Conservation (phyloP, 192 early-diverging fungal genomes). For the Podila minutissima region DNA sequence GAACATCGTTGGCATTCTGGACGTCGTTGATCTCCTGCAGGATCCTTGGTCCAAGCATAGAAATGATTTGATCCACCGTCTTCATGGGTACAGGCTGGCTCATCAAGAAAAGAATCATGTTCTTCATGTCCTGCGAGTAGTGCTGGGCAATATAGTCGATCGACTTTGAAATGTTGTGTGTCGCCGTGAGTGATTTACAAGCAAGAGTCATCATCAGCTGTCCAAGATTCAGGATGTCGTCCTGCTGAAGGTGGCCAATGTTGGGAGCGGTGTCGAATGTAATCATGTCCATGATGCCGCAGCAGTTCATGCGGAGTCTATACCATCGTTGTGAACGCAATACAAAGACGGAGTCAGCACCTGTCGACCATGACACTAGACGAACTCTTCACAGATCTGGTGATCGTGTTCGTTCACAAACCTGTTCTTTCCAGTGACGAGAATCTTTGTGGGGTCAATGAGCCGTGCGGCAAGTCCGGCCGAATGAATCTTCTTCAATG, state of each 20-base stretch:
- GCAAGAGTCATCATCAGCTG: slow-evolving; percentile 81
- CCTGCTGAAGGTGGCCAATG: slow-evolving; percentile 73
- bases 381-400: background rate
- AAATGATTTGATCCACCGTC: slow-evolving; percentile 80
- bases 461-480: slow-evolving; percentile 81
- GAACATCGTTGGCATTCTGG: slow-evolving; percentile 79
- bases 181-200: slow-evolving; percentile 73
- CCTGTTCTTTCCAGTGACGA: slow-evolving; percentile 88
- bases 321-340: background rate
- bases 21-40: slow-evolving; percentile 82
- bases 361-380: background rate
- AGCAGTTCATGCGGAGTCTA: slow-evolving; percentile 77
- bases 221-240: slow-evolving; percentile 85
- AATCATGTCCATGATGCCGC: slow-evolving; percentile 78
- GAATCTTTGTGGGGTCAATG: slow-evolving; percentile 85
- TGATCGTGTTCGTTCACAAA: slow-evolving; percentile 5
- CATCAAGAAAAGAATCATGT: slow-evolving; percentile 81
- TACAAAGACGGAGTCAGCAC: slow-evolving; percentile 11
- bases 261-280: slow-evolving; percentile 76
- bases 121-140: slow-evolving; percentile 86
- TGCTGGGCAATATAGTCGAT: slow-evolving; percentile 80
- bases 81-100: slow-evolving; percentile 80
- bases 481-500: slow-evolving; percentile 84
- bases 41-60: slow-evolving; percentile 78
- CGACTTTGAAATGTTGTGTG: slow-evolving; percentile 78